Evolutionary conservation across 2,329 filamentous ascomycete species (phyloP).

Genomic region (Furcasterigmium sp.): DNA sequence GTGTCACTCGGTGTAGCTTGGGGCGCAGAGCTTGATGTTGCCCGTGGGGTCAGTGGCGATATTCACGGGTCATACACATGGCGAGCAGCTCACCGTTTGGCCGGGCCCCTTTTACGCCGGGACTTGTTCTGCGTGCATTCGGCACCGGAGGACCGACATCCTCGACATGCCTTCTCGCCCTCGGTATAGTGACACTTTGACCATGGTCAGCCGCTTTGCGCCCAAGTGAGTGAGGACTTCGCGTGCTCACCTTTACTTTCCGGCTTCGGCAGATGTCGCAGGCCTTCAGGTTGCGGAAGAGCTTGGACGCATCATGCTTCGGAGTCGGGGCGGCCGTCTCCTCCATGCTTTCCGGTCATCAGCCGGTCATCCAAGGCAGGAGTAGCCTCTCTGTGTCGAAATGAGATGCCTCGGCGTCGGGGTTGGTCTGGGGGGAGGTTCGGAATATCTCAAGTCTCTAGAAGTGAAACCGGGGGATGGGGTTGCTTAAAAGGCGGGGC

Average conservation of each 20-base stretch:
- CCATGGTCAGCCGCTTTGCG: not conserved
- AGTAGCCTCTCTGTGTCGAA: not conserved
- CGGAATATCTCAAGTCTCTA: too few relatives aligned
- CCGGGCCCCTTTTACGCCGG: constrained; percentile 18
- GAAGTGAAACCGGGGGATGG: not conserved
- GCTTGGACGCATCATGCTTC: not conserved
- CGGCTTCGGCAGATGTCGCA: constrained; percentile 22
- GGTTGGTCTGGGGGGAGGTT: too few relatives aligned
- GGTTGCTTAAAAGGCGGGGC: too few relatives aligned
- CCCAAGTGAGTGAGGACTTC: not conserved
- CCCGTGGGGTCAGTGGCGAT: too few relatives aligned
- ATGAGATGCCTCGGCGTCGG: too few relatives aligned
- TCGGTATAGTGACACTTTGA: constrained; percentile 13
- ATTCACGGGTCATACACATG: not conserved
- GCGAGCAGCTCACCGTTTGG: constrained; percentile 13
- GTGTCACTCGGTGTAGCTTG: not conserved
- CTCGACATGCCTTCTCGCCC: constrained; percentile 11
- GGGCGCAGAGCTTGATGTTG: not conserved
- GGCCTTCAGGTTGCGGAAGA: constrained; percentile 16
- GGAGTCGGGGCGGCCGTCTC: not conserved
- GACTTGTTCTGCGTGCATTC: constrained; percentile 19
- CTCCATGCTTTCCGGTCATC: not conserved
- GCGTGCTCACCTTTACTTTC: constrained; percentile 18
- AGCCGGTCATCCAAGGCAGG: not conserved
- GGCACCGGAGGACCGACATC: constrained; percentile 16